Evolutionary conservation across 176 grass and related monocot species (phyloP), one percentile per base, ranked within the genome.

Genomic region (Tillandsia leiboldiana): DNA sequence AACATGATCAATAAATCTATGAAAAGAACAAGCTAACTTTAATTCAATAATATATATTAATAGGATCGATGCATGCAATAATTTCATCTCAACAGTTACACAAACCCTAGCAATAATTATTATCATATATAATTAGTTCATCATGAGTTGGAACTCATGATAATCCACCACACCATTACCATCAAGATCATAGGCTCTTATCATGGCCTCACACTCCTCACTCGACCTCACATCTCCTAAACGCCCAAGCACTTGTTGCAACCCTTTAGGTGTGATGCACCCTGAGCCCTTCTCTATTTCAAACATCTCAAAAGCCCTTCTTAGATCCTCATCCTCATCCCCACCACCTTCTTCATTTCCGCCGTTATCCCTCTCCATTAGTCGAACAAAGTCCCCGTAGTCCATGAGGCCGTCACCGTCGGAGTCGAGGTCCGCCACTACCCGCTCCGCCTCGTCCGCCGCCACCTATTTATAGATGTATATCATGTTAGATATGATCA

Each of bases 221-320:
- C 8, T 13, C 1, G 52, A 42, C 27, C 13, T 33, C 28, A 48
- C 70, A 9, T 61, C 70, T 15, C 70, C 70, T 52, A 72, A 48
- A 17, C 51, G 51, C 53, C 70, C 12, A 13, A 72, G 27, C 52
- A 72, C 53, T 8, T 29, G 52, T 53, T 58, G 70, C 52, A 72
- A 52, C 2, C 70, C 70, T 14, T 57, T 48, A 1, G 53, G 12
- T 11, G 70, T 49, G 29, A 72, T 72, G 52, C 70, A 48, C 27
- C 70, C 70, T 2, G 70, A 57, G 9, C 70, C 70, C 26, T 72
- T 72, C 52, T 72, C 70, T 53, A 26, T 15, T 53, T 72, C 70
- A 28, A 72, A 72, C 70, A 72, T 72, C 70, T 58, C 70, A 12
- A 72, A 72, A 13, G 51, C 70, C 26, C n/a, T 51, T 53, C 51